Conservation (phyloP, 257 asterid genomes). For the Solanum neorickii region DNA sequence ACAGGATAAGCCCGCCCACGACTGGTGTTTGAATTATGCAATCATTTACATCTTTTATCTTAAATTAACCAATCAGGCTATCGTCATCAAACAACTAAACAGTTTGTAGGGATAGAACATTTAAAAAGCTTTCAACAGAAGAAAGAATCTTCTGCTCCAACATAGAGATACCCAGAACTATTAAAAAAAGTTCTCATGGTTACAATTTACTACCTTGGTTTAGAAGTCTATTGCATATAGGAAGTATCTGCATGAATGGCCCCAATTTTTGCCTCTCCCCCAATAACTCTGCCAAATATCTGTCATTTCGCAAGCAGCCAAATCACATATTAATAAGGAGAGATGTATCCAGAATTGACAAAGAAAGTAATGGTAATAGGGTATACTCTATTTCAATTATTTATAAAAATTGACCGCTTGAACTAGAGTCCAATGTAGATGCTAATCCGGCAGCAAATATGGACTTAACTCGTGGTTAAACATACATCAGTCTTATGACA, state of each 20-base stretch:
- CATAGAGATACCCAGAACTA: background rate
- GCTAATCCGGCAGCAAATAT: background rate
- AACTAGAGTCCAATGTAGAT: background rate
- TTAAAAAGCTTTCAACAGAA: background rate
- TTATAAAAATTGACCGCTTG: background rate
- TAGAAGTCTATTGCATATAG: conserved; percentile 54
- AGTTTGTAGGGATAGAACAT: background rate
- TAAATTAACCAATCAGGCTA: background rate
- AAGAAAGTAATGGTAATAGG: background rate
- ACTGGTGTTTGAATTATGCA: background rate
- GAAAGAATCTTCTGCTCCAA: background rate
- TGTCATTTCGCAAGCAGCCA: conserved; percentile 7
- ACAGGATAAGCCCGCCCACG: background rate
- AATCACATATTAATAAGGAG: background rate
- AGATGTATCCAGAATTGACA: background rate
- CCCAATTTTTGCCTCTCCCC: conserved; percentile 56
- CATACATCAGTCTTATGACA: background rate
- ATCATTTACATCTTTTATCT: background rate
- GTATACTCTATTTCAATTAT: background rate
- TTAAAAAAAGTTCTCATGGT: background rate
- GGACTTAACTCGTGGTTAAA: background rate
- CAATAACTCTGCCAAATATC: conserved; percentile 52
- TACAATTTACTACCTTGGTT: conserved; percentile 42
- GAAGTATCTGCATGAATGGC: conserved; percentile 53
- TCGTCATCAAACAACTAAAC: background rate